Percentiles rank a stretch among this genome's conserved stretches.
These are phyloP conservation scores for Penicillium sp. DNA, from an alignment of 2,329 filamentous ascomycete genomes.

Conservation along the genomic window DNA sequence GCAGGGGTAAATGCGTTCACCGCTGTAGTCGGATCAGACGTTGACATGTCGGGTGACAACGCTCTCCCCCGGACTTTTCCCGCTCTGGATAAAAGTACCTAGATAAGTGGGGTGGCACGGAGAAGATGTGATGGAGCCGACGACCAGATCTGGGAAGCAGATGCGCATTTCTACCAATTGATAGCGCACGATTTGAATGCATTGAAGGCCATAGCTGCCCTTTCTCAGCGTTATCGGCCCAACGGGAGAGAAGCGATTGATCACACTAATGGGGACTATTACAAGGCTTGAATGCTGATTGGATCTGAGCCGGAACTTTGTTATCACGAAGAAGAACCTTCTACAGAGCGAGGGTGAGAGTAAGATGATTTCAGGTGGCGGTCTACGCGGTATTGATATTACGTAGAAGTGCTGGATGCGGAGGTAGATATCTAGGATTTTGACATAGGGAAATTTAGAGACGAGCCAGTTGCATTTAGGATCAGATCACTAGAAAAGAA, in stretches of 20 bases:
- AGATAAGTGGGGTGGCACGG: conserved; percentile 6
- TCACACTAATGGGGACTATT: conserved; percentile 6
- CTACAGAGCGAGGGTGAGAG: neutral
- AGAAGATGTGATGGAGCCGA: neutral
- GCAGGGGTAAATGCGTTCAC: neutral
- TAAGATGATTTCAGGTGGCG: conserved; percentile 4
- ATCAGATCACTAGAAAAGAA: neutral
- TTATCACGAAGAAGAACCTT: neutral
- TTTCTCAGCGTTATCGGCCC: conserved; percentile 22
- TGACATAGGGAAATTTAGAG: neutral
- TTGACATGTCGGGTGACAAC: neutral
- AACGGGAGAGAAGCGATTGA: conserved; percentile 20
- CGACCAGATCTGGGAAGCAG: conserved; percentile 10
- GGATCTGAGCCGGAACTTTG: neutral
- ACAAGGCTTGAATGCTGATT: conserved; percentile 10
- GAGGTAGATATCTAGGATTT: conserved; percentile 2
- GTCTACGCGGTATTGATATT: conserved; percentile 6
- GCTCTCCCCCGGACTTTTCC: conserved; percentile 18
- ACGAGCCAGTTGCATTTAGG: neutral
- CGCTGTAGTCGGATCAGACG: no score
- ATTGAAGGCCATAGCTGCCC: neutral
- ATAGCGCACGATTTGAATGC: conserved; percentile 8
- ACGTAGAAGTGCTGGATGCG: neutral
- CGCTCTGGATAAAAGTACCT: conserved; percentile 7
- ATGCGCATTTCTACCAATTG: conserved; percentile 5